Evolutionary conservation across 1,284 basidiomycete genomes (phyloP).

Genomic region (Sporisorium reilianum): DNA sequence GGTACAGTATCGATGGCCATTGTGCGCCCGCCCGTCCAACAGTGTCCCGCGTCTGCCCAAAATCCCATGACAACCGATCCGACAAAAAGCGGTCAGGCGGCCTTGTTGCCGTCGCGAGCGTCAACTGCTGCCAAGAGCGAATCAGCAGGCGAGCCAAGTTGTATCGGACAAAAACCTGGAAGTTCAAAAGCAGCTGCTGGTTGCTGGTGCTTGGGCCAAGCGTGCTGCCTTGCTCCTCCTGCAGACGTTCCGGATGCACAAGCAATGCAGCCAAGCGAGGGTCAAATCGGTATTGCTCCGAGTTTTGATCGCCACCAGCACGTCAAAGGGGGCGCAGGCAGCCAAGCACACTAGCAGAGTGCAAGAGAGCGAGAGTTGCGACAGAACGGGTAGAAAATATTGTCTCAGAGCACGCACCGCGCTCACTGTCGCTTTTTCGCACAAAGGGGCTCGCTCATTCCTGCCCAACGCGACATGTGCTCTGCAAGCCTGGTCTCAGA

Average conservation of each 20-base stretch:
- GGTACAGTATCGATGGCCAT: background rate
- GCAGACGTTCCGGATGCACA: background rate
- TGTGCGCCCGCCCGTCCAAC: no score
- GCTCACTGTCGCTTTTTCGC: no score
- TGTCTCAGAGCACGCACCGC: conserved; percentile 1
- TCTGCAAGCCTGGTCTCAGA: conserved; percentile 17
- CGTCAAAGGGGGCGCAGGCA: background rate
- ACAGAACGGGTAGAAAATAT: background rate
- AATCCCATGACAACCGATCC: conserved; percentile 2
- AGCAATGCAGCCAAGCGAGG: background rate
- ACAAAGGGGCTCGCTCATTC: background rate
- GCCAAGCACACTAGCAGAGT: background rate
- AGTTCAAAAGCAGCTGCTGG: background rate
- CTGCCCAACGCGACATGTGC: conserved; percentile 7
- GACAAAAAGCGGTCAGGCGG: background rate
- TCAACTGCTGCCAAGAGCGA: background rate
- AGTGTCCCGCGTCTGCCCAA: background rate
- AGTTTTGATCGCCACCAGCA: background rate
- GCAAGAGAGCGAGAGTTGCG: background rate
- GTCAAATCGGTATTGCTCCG: background rate
- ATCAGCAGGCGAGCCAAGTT: background rate
- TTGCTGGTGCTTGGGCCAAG: no score
- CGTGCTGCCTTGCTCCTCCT: background rate
- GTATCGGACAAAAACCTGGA: background rate
- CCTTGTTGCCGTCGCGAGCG: background rate